Percentiles rank a stretch among this genome's conserved stretches.
Conservation (phyloP, 805 yeast genomes). For the Candida wancherniae region DNA sequence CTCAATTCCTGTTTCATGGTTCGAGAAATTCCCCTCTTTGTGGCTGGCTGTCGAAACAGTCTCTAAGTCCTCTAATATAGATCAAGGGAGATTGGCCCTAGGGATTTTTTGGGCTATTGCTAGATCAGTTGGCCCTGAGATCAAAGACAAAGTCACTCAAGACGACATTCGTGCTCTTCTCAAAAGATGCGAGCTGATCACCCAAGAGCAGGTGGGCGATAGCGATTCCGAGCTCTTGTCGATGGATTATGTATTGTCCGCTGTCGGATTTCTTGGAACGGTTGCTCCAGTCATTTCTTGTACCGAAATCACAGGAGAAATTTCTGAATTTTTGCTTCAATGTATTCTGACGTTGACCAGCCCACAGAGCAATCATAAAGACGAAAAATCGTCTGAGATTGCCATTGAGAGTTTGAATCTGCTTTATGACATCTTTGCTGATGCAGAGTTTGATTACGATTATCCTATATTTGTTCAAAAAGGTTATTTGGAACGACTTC, state of each 20-base stretch:
- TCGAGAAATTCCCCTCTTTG: slow-evolving; percentile 18
- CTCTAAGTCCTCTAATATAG: slow-evolving; percentile 14
- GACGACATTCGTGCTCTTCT: slow-evolving; percentile 26
- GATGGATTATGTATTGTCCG: slow-evolving; percentile 38
- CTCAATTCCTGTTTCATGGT: slow-evolving; percentile 38
- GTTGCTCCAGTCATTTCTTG: slow-evolving; percentile 45
- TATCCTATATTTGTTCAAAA: slow-evolving; percentile 57
- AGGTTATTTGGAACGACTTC: slow-evolving; percentile 41
- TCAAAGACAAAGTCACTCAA: slow-evolving; percentile 20
- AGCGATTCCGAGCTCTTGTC: slow-evolving; percentile 14
- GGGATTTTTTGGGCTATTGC: slow-evolving; percentile 36
- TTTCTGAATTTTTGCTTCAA: slow-evolving; percentile 42
- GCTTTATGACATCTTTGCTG: slow-evolving; percentile 77
- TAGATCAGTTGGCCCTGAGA: slow-evolving; percentile 34
- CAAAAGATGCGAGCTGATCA: slow-evolving; percentile 16
- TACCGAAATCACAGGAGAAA: slow-evolving; percentile 38
- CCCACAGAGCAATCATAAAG: slow-evolving; percentile 8
- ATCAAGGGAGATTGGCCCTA: slow-evolving; percentile 28
- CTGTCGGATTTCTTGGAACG: slow-evolving; percentile 50
- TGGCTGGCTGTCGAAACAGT: slow-evolving; percentile 25
- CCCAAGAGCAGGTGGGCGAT: slow-evolving; percentile 13
- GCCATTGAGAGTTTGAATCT: slow-evolving; percentile 59
- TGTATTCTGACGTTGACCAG: slow-evolving; percentile 14
- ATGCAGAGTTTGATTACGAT: slow-evolving; percentile 64
- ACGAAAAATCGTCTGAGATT: slow-evolving; percentile 29